Evolutionary conservation across 2,329 filamentous ascomycete genomes (phyloP).

Genomic region (Neurospora sp.): DNA sequence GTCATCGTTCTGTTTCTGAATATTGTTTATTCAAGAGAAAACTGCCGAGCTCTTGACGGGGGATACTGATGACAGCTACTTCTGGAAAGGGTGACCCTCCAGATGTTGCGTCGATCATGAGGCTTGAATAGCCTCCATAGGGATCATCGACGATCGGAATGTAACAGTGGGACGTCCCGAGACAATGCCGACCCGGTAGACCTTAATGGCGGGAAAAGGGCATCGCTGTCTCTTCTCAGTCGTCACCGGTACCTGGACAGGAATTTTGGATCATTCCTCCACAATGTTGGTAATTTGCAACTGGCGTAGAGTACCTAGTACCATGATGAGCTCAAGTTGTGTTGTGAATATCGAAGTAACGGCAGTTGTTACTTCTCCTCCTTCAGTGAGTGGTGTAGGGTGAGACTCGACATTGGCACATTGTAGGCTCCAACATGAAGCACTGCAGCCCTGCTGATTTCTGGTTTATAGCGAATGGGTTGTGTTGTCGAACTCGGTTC

Average conservation of each 20-base stretch:
- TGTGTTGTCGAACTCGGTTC: neutral
- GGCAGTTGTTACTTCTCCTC: neutral
- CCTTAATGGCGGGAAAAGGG: neutral
- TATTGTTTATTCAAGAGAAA: neutral
- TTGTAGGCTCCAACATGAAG: neutral
- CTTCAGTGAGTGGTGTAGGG: neutral
- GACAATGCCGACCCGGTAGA: neutral
- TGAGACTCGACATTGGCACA: neutral
- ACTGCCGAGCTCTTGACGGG: neutral
- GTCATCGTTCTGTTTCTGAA: neutral
- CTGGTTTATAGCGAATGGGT: neutral
- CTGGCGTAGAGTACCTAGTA: neutral
- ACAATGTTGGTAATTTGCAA: neutral
- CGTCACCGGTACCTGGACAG: neutral
- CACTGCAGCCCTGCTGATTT: neutral
- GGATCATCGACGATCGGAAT: neutral
- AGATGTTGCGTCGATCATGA: neutral
- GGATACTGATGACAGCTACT: neutral
- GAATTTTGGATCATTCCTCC: neutral
- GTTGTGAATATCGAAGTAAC: neutral
- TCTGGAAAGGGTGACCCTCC: neutral
- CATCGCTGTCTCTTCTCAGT: neutral
- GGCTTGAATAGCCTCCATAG: neutral
- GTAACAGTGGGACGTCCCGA: neutral
- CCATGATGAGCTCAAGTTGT: neutral